Base-by-base conservation (phyloP, 2,329 filamentous ascomycete species). In the Hirsutella thompsonii region DNA sequence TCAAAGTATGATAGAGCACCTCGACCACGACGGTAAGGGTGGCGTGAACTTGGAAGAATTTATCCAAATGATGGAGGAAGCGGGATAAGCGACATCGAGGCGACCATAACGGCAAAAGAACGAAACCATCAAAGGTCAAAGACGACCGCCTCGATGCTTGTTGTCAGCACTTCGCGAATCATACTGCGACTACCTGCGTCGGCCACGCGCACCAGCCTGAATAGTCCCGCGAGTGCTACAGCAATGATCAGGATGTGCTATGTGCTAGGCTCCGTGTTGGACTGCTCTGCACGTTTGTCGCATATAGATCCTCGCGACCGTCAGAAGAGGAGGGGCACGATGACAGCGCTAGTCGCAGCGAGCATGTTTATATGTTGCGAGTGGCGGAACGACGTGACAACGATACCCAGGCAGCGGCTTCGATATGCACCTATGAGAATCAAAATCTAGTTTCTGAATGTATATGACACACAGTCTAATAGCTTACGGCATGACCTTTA, bases 1-100 rank as follows among this genome's bases (percentile, higher is more conserved):
- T 46, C 72, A 78, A 51, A 88, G 88, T 48, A 98, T 98, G 92
- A 92, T 98, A 65, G 88, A 95, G 55, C 90, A 96, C 62, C 93
- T 96, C 66, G 92, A 98, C 66, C 72, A 95, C 48, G 85, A 94
- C 56, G 90, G 87, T 1, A 93, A 94, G 52, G 89, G 89, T 10
- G 88, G 75, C 42, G 79, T 83, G 8, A 77, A 75, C 47, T 68
- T 76, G 49, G 79, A 83, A 43, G 79, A 83, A 58, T 83, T 83
- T 55, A 72, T 79, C 40, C 74, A 76, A 52, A 76, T 80, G 63
- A 73, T 74, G 68, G 61, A 64, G 44, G 61, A 66, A 52, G 60
- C 61, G 44, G 55, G 57, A 40, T 61, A 58, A 52, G 9, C 20
- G 11, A 8, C 8, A n/a, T 9, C 11, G n/a, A 18, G 26, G n/a